Evolutionary conservation across 352 stramenopile genomes (phyloP).

Genomic region (Globisporangium paroecandrum): DNA sequence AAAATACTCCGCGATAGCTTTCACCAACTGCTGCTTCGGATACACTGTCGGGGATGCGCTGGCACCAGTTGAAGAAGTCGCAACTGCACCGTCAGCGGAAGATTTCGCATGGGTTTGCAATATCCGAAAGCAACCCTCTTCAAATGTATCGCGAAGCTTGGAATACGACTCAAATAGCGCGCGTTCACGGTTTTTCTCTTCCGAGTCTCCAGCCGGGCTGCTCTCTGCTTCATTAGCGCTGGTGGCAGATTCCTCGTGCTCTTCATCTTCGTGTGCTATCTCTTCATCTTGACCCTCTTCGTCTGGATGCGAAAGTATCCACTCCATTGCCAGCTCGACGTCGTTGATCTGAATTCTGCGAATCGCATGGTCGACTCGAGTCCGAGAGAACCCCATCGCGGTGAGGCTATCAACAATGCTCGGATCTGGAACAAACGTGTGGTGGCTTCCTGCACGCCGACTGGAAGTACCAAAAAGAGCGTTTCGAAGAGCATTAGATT

Average conservation of each 20-base stretch:
- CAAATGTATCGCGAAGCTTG: conserved; percentile 53
- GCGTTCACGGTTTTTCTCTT: conserved; percentile 40
- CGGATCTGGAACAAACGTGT: conserved; percentile 88
- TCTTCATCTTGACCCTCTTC: conserved; percentile 40
- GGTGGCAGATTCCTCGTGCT: conserved; percentile 17
- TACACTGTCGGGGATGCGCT: conserved; percentile 16
- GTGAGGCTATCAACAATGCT: conserved; percentile 89
- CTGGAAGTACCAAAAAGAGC: conserved; percentile 45
- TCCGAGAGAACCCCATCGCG: conserved; percentile 94
- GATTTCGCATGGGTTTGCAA: conserved; percentile 39
- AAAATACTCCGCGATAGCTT: conserved; percentile 66
- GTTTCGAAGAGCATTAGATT: conserved; percentile 39
- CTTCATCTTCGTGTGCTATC: conserved; percentile 25
- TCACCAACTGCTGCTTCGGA: conserved; percentile 48
- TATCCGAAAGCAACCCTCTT: conserved; percentile 64
- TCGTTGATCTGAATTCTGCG: conserved; percentile 88
- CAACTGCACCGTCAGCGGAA: background rate
- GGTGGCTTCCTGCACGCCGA: conserved; percentile 24
- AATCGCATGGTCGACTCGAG: conserved; percentile 89
- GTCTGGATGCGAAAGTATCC: conserved; percentile 90
- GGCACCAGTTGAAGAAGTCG: background rate
- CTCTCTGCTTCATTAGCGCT: background rate
- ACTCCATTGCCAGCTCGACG: conserved; percentile 96
- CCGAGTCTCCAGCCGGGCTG: conserved; percentile 11
- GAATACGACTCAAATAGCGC: conserved; percentile 50